A percentile compares a stretch with the other conserved stretches of the same genome.
phyloP scores from a whole-genome alignment of 169 alveolate species.

The Condylostoma magnum region DNA sequence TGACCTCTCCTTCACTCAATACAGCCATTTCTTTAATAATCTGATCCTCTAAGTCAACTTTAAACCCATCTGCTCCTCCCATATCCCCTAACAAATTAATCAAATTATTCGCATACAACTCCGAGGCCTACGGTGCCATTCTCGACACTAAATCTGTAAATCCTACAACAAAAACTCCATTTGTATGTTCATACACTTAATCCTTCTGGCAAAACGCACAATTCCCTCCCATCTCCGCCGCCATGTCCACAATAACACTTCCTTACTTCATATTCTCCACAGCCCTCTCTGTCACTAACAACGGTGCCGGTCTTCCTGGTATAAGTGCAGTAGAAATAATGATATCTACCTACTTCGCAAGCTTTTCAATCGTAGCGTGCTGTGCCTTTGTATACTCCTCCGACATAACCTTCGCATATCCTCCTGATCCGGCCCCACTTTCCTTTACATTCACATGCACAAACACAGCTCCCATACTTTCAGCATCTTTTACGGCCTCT shows the following conservation, averaged over 20 bases:
- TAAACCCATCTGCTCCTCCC: conserved; percentile 72
- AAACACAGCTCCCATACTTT: conserved; percentile 76
- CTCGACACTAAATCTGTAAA: conserved; percentile 84
- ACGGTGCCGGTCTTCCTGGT: conserved; percentile 92
- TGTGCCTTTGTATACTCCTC: conserved; percentile 71
- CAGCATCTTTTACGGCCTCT: conserved; percentile 83
- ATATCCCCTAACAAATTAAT: conserved; percentile 67
- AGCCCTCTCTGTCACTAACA: conserved; percentile 77
- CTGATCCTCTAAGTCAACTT: conserved; percentile 67
- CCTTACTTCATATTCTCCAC: conserved; percentile 84
- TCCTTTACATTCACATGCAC: conserved; percentile 65
- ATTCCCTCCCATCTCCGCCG: conserved; percentile 91
- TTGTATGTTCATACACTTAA: conserved; percentile 53
- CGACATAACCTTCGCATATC: conserved; percentile 82
- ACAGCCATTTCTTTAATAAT: conserved; percentile 63
- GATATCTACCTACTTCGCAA: conserved; percentile 84
- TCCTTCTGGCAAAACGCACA: conserved; percentile 78
- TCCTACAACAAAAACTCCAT: conserved; percentile 88
- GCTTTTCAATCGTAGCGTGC: conserved; percentile 68
- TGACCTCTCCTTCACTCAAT: conserved; percentile 50
- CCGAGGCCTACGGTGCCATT: conserved; percentile 86
- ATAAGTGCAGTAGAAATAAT: conserved; percentile 90
- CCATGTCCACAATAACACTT: conserved; percentile 89
- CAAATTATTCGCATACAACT: conserved; percentile 82
- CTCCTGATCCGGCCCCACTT: conserved; percentile 74